Conservation (phyloP, 371 early-diverging fungal species). For the Syncephalastrum monosporum region DNA sequence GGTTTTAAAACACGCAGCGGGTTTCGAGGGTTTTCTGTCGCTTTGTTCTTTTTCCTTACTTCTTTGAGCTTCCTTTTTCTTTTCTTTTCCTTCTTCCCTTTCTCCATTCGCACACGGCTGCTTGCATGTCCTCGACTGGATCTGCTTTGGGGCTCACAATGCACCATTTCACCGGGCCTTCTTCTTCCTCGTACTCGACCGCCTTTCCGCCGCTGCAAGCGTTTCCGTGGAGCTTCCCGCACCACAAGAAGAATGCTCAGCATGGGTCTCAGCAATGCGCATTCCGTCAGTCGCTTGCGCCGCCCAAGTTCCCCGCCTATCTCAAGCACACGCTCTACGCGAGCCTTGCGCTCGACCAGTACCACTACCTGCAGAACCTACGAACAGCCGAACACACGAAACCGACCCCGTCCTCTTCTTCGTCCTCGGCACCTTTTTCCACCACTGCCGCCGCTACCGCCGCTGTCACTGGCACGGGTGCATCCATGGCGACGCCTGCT, state of each 20-base stretch:
- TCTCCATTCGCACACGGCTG: background rate
- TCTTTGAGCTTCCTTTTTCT: no score
- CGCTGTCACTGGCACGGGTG: no score
- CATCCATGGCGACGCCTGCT: background rate
- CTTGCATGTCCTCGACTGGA: constrained; percentile 14
- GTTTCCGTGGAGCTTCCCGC: constrained; percentile 14
- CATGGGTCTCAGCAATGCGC: constrained; percentile 8
- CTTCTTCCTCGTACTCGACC: constrained; percentile 17
- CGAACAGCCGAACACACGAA: background rate
- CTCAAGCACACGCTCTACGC: constrained; percentile 33
- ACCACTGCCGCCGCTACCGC: background rate
- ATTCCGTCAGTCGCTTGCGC: constrained; percentile 14
- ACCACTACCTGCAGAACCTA: constrained; percentile 9
- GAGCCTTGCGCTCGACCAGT: constrained; percentile 25
- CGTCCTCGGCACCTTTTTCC: constrained; percentile 4
- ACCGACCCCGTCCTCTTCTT: background rate
- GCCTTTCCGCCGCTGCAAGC: constrained; percentile 30
- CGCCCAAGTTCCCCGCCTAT: constrained; percentile 30
- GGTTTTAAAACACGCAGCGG: no score
- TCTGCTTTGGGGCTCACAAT: constrained; percentile 12
- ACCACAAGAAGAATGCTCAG: constrained; percentile 7
- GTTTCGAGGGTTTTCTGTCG: no score
- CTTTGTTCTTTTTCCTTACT: no score
- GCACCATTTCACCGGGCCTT: constrained; percentile 1
- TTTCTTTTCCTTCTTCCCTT: no score